A percentile compares a stretch with the other conserved stretches of the same genome.
Conservation (phyloP, 305 asterid genomes). For the Solanum hybrid region DNA sequence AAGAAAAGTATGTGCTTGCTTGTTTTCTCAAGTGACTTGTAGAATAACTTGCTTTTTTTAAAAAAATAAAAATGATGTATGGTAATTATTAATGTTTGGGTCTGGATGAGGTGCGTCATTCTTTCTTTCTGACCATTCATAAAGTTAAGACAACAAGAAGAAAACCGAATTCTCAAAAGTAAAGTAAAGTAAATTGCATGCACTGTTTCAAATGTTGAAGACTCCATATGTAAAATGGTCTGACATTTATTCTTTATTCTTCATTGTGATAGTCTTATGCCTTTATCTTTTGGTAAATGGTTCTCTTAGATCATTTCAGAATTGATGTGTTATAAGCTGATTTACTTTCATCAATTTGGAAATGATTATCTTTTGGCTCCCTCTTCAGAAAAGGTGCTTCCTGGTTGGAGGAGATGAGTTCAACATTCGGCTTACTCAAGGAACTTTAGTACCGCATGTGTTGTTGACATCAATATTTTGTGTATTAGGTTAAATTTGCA, state of each 20-base stretch:
- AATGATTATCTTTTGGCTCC: neutral
- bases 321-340: neutral
- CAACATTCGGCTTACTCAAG: conserved; percentile 8
- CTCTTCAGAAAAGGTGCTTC: conserved; percentile 62
- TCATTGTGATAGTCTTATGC: neutral
- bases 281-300: neutral
- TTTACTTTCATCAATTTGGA: neutral
- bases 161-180: neutral
- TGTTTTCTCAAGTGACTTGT: neutral
- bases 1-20: neutral
- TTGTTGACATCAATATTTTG: neutral
- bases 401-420: conserved; percentile 88
- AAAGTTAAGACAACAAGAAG: neutral
- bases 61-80: too few species aligned
- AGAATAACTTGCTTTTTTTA: neutral
- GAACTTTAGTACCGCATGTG: conserved; percentile 3
- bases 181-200: neutral
- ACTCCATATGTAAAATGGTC: neutral
- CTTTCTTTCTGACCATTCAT: neutral
- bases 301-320: neutral
- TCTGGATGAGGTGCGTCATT: neutral
- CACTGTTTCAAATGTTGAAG: neutral
- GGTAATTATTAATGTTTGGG: neutral
- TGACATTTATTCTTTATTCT: neutral
- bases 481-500: neutral